Evolutionary conservation across 176 grass and related monocot species (phyloP), one percentile per base, ranked within the genome.

Genomic region (Tillandsia fasciculata): DNA sequence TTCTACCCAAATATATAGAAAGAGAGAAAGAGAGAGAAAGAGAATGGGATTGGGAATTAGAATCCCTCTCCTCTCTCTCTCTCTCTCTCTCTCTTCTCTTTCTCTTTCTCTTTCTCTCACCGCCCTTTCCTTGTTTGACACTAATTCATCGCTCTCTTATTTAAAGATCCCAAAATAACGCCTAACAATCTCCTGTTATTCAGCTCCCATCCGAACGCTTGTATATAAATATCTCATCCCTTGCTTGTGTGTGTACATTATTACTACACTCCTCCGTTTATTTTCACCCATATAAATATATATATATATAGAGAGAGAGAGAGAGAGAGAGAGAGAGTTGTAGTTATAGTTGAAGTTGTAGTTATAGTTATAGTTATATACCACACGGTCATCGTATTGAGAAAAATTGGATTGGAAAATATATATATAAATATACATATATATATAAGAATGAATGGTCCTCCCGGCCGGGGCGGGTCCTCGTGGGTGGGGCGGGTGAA

Each of bases 401-500:
- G 17, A 57, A 57, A 12, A 0, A 57, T 15, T 57, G 53, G 11
- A 57, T 18, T n/a, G 0, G 53, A 57, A 6, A 24, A 24, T 24
- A 24, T 24, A 24, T 24, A 24, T 24, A 24, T 24, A 24, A 24
- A 24, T 24, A 24, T 24, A 24, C 24, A 24, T 1, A 24, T 24
- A 24, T 20, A 20, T 20, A 20, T 20, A 20, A 24, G 24, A 24
- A 24, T 24, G 24, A 24, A 24, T 24, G 24, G 24, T 57, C 53
- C 53, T 54, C 10, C 54, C 28, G 28, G 28, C 28, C 28, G 28
- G 28, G 12, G 26, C 11, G 22, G 3, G 11, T 10, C 65, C 4
- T 14, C 65, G 49, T 54, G 57, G 54, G 11, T 77, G 3, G 52
- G 80, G 20, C 80, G 80, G 49, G 24, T 82, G 6, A 82, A 82